Evolutionary conservation across 345 rosid species (phyloP).

Genomic region (Luvunga scandens): DNA sequence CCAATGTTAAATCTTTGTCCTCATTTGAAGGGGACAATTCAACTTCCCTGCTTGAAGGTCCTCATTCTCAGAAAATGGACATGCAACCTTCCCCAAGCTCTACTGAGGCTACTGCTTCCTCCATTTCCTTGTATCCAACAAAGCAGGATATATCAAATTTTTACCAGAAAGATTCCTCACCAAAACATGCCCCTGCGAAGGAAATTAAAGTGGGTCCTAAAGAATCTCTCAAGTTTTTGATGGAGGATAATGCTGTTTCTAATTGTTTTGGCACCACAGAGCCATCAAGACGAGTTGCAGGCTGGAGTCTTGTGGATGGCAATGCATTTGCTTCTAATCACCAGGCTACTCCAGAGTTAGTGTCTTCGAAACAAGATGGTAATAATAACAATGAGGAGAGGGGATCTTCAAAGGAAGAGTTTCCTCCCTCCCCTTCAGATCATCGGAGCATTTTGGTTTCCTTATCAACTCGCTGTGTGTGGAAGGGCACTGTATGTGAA

Average conservation of each 20-base stretch:
- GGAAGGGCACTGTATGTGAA: constrained; percentile 94
- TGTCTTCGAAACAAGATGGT: constrained; percentile 29
- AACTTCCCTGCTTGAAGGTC: constrained; percentile 26
- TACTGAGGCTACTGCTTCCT: constrained; percentile 19
- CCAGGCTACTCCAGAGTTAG: constrained; percentile 20
- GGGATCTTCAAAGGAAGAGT: constrained; percentile 68
- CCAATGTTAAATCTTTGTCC: constrained; percentile 26
- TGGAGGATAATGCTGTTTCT: constrained; percentile 17
- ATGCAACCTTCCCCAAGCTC: constrained; percentile 15
- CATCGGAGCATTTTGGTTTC: constrained; percentile 98
- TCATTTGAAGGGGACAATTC: constrained; percentile 30
- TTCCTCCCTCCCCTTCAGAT: constrained; percentile 88
- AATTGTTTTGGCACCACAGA: constrained; percentile 21
- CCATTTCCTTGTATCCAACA: constrained; percentile 16
- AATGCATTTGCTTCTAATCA: constrained; percentile 22
- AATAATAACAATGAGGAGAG: constrained; percentile 37
- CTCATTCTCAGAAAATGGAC: constrained; percentile 12
- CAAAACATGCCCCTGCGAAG: constrained; percentile 24
- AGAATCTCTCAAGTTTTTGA: constrained; percentile 28
- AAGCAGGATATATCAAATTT: constrained; percentile 20
- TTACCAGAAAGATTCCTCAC: constrained; percentile 11
- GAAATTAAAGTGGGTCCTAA: constrained; percentile 31
- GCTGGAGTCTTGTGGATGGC: constrained; percentile 19
- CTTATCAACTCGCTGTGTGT: constrained; percentile 82
- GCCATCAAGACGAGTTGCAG: constrained; percentile 21